Evolutionary conservation across 1,284 basidiomycete species (phyloP), one percentile per base, ranked within the genome.

Genomic region (Malassezia caprae): DNA sequence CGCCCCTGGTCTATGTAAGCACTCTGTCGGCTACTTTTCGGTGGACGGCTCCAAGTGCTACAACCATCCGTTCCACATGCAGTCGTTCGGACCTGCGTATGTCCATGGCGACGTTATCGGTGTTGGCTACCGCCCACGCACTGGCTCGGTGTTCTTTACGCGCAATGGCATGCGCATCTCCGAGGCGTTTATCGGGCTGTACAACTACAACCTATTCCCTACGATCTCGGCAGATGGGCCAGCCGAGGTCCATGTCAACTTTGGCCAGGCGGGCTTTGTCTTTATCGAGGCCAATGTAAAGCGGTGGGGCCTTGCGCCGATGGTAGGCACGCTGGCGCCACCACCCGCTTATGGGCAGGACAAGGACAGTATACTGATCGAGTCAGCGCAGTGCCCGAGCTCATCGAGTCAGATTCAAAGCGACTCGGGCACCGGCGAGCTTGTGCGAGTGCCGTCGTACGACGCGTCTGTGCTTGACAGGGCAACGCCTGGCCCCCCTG

Each of bases 21-120:
- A 86, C 75, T 96, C 91, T n/a, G 84, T 96, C 50, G 93, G 88
- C 48, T 98, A 96, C 76, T 90, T 93, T 69, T 91, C 90, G 11
- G 66, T 75, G 15, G 90, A 87, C 69, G 94, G 94, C 48, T 93
- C 94, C 79, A 96, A 94, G 76, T 90, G 87, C 23, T 87, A 94
- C 79, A 96, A 96, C 74, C 96, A 87, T 76, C 94, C 94, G 0
- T 98, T 98, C 77, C 88, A 88, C 11, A 80, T 87, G 0, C 78
- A 85, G 4, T 83, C 89, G 1, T 93, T 90, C 70, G 90, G 91
- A 3, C 83, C 89, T 2, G 76, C 81, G 0, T 80, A 96, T 49
- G 87, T 87, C 61, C 90, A 96, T 74, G 93, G 94, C 26, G 72
- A 75, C 42, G 72, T 75, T 11, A 67, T 75, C 28, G 72, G 72